A percentile compares a stretch with the other conserved stretches of the same genome.
Evolutionary conservation across 352 stramenopile genomes (phyloP).

Genomic region (Phytophthora pinifolia): DNA sequence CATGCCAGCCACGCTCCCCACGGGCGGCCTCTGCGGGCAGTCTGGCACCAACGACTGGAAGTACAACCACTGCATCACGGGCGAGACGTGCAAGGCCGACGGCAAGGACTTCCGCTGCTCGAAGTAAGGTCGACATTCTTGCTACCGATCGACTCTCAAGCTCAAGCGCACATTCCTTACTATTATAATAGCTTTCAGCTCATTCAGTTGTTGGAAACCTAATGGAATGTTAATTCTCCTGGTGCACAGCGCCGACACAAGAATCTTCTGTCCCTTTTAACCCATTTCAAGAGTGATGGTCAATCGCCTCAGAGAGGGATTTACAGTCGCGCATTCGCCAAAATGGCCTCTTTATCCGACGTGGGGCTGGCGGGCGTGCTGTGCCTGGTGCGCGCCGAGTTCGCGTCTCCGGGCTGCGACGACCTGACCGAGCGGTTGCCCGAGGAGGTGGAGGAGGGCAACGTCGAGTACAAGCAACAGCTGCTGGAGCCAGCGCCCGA

Average conservation of each 20-base stretch:
- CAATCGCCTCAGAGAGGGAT: conserved; percentile 1
- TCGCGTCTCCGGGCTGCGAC: background rate
- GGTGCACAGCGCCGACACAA: too few relatives aligned
- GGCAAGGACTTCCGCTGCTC: conserved; percentile 28
- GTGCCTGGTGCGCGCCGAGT: conserved; percentile 26
- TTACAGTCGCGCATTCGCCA: conserved; percentile 8
- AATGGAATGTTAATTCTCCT: too few relatives aligned
- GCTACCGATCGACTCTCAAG: background rate
- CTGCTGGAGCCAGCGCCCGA: conserved; percentile 72
- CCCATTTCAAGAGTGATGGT: conserved; percentile 5
- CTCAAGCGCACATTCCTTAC: background rate
- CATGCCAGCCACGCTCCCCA: conserved; percentile 15
- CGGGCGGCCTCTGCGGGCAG: conserved; percentile 26
- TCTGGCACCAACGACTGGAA: conserved; percentile 21
- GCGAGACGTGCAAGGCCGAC: conserved; percentile 19
- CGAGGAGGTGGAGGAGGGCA: conserved; percentile 88
- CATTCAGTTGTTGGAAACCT: too few relatives aligned
- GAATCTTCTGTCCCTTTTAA: background rate
- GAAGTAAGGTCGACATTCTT: conserved; percentile 1
- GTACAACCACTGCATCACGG: conserved; percentile 19
- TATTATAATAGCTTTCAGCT: background rate
- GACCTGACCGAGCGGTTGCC: conserved; percentile 31
- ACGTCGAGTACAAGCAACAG: conserved; percentile 92
- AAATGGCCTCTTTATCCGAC: conserved; percentile 25
- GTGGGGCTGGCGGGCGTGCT: conserved; percentile 26